Evolutionary conservation across 179 eudicot species (phyloP).

Genomic region (Spinacia oleracea): DNA sequence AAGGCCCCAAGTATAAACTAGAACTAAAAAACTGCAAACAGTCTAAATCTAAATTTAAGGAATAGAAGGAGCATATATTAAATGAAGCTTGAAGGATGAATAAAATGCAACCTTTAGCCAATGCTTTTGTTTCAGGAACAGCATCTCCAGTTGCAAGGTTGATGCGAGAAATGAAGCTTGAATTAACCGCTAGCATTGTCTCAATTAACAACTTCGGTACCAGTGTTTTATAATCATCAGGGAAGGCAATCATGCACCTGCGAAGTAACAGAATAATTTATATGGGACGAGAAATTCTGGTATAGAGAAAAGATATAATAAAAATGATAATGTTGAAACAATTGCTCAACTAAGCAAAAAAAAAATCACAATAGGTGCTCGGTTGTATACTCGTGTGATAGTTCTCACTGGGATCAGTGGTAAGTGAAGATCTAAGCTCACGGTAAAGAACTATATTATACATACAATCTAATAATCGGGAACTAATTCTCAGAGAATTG

Average conservation of each 20-base stretch:
- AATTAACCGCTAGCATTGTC: constrained; percentile 55
- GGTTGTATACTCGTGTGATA: background rate
- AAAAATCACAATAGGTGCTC: background rate
- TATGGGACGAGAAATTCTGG: background rate
- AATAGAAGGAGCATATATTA: background rate
- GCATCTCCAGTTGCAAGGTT: constrained; percentile 90
- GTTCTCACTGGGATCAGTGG: background rate
- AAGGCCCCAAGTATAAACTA: background rate
- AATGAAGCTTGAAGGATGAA: constrained; percentile 9
- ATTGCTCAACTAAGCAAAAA: background rate
- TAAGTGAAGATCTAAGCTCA: background rate
- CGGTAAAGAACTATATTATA: background rate
- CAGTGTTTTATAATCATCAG: constrained; percentile 79
- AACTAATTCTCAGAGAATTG: background rate
- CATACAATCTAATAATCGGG: background rate
- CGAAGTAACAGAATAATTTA: background rate
- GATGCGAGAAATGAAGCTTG: constrained; percentile 73
- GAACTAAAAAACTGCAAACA: background rate
- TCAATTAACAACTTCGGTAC: constrained; percentile 82
- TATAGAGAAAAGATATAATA: background rate
- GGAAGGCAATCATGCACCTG: constrained; percentile 90
- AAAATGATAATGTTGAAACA: background rate
- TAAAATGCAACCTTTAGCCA: constrained; percentile 66
- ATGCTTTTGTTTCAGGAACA: constrained; percentile 86
- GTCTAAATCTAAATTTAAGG: background rate